Base-by-base conservation (phyloP, 2,329 filamentous ascomycete species). In the Penicillium psychrosexuale region DNA sequence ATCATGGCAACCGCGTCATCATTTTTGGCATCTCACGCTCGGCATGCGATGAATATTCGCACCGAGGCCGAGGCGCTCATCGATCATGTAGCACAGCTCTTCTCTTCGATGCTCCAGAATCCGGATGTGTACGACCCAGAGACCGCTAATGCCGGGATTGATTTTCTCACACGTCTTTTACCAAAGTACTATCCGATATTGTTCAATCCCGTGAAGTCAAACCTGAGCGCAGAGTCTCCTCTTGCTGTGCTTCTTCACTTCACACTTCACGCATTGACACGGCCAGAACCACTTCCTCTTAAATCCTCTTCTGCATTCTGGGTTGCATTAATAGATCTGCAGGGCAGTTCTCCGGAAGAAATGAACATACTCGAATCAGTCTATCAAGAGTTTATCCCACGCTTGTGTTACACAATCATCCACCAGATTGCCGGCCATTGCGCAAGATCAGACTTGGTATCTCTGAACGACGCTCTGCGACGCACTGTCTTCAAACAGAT, bases 1-100 rank as follows among this genome's bases (percentile, higher is more conserved):
- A 72, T 77, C 12, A 77, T 79, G 75, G 70, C 67, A 15, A 77
- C 75, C 5, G 76, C 76, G 7, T 75, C 76, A 2, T 72, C 77
- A 19, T 78, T 78, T 56, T 62, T 79, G 30, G 74, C 76, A 17
- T 77, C 76, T 9, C 71, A 76, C 43, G 66, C 69, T 15, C 61
- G 66, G n/a, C 70, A 71, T 39, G 64, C 71, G 5, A 64, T 69
- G 39, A 61, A 65, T 9, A 68, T 76, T 38, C 66, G 66, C 34
- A 62, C 68, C 12, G 69, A 74, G 47, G 66, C 70, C 0, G 63
- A 70, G 11, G 64, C 69, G 7, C 57, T 76, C 36, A 73, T 77
- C 28, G 51, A 70, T 12, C 73, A 75, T 52, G 68, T 77, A 9
- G 72, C 74, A 47, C 63, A 73, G 47, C 62, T 70, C 1, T 73